Base-by-base conservation (phyloP, 257 asterid species). In the Apocynum venetum region DNA sequence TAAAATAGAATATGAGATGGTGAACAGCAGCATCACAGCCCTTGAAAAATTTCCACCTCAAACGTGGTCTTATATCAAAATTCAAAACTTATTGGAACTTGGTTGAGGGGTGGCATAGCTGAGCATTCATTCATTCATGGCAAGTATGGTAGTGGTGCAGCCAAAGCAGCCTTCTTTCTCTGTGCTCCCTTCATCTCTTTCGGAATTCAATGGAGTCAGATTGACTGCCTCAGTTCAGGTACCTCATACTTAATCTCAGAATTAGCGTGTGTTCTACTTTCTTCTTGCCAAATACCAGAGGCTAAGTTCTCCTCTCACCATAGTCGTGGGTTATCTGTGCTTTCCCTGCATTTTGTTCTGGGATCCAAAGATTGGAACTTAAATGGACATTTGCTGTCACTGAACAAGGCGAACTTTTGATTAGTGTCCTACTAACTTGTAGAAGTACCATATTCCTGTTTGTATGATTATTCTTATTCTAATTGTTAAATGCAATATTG, bases 161-260 rank as follows among this genome's bases (percentile, higher is more conserved):
- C 89, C 82, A 85, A 92, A 85, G 81, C 96, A 87, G 70, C 93
- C 92, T 79, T 85, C 95, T 77, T 86, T 90, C 80, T 70, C 87
- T 82, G 53, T 84, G 71, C 83, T 90, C 68, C 90, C 90, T 13
- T 91, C 96, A 4, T 88, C 94, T 8, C 86, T 86, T 85, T 94
- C 97, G 47, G 96, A 92, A 83, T 92, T 94, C 91, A 87, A 81
- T 82, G 98, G 98, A 56, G 82, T 89, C 83, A 84, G 87, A 71
- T 84, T 92, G 13, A 70, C 89, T 70, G 52, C 97, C 82, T 88
- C 97, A 1, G 44, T 89, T 75, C 97, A 91, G 97, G 96, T 94
- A 82, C 67, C 14, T 68, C 31, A 0, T 35, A 36, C 44, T 66
- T 17, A 20, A 6, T 8, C 20, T 67, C 72, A 38, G 72, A 40